phyloP scores from a whole-genome alignment of 139 green algal species.

The Picochlorum sp. region DNA sequence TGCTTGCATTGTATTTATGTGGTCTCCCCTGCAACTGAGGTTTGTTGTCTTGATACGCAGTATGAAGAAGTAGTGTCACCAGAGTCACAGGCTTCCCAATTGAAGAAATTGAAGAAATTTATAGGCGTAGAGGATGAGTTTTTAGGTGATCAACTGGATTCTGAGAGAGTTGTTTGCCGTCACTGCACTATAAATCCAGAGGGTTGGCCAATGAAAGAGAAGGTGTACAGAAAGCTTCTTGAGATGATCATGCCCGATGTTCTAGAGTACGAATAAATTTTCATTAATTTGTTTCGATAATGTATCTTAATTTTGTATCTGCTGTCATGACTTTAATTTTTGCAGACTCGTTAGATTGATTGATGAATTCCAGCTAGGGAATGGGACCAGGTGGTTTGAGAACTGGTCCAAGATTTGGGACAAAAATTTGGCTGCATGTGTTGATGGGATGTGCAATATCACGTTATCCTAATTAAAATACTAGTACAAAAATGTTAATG shows the following conservation, averaged over 20 bases:
- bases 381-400: slow-evolving; percentile 1
- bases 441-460: neutral
- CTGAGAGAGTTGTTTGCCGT: neutral
- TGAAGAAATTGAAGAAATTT: neutral
- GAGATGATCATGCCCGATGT: neutral
- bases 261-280: no score
- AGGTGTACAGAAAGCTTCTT: slow-evolving; percentile 2
- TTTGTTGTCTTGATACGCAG: no score
- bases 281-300: no score
- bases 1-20: no score
- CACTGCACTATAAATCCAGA: slow-evolving; percentile 7
- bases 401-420: slow-evolving; percentile 6
- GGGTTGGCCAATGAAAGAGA: slow-evolving; percentile 7
- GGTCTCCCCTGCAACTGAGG: no score
- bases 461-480: slow-evolving; percentile 1
- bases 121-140: neutral
- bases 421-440: neutral
- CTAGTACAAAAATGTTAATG: no score
- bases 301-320: no score
- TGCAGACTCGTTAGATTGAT: neutral
- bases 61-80: no score
- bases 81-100: neutral
- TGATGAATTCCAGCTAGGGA: neutral
- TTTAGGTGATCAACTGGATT: neutral
- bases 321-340: no score